Evolutionary conservation across 352 stramenopile species (phyloP).

Genomic region (Pythium brachiatum): DNA sequence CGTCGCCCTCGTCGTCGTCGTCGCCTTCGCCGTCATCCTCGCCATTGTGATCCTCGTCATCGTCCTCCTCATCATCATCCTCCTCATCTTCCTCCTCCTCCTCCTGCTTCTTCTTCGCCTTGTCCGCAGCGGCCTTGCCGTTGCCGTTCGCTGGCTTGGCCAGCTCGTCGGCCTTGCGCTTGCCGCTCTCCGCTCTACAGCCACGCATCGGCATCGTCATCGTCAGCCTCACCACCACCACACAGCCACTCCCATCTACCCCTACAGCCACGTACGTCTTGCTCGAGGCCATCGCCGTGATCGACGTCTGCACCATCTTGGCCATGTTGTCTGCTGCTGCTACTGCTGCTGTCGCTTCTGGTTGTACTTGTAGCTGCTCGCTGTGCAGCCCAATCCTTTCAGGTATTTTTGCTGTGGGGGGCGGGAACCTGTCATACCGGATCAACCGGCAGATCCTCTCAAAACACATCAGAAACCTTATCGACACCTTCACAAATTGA

Average conservation of each 20-base stretch:
- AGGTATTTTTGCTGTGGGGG: constrained; percentile 11
- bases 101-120: constrained; percentile 28
- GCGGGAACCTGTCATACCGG: constrained; percentile 1
- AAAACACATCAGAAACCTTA: constrained; percentile 1
- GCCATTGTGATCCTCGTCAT: constrained; percentile 46
- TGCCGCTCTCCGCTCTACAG: constrained; percentile 25
- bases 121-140: constrained; percentile 31
- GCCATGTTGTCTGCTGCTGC: constrained; percentile 20
- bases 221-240: neutral
- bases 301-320: constrained; percentile 25
- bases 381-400: constrained; percentile 1
- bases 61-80: constrained; percentile 50
- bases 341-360: neutral
- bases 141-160: constrained; percentile 34
- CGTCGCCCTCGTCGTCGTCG: constrained; percentile 29
- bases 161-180: constrained; percentile 38
- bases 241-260: neutral
- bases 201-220: neutral
- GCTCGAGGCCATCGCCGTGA: constrained; percentile 18
- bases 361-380: constrained; percentile 11
- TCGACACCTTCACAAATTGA: neutral
- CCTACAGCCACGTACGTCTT: constrained; percentile 9
- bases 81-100: constrained; percentile 35
- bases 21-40: constrained; percentile 40
- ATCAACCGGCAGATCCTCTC: constrained; percentile 1